These are phyloP conservation scores for Leonotis leonurus DNA, from an alignment of 257 asterid species.

Conservation along the genomic window DNA sequence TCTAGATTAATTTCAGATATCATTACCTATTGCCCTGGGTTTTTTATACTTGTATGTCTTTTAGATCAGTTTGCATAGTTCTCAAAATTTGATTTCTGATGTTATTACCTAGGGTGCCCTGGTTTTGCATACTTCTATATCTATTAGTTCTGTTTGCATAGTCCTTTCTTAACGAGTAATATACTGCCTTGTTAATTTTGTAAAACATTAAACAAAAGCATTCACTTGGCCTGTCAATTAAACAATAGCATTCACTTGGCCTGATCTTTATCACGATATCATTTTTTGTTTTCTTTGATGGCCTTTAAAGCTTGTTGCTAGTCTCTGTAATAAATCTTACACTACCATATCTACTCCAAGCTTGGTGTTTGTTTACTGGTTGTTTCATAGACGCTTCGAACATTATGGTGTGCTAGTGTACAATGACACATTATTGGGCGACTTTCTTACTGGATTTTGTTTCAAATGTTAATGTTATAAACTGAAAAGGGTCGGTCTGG, in stretches of 20 bases:
- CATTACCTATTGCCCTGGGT: not conserved
- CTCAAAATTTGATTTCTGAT: not conserved
- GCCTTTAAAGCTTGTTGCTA: not conserved
- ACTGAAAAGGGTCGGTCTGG: conserved; percentile 28
- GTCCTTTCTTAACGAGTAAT: not conserved
- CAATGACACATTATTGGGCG: too few relatives aligned
- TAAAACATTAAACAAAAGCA: not conserved
- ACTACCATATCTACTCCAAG: not conserved
- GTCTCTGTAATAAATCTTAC: not conserved
- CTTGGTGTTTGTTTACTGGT: not conserved
- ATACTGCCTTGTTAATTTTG: not conserved
- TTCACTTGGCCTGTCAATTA: not conserved
- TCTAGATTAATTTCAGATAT: not conserved
- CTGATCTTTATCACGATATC: too few relatives aligned
- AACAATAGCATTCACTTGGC: not conserved
- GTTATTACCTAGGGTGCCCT: not conserved
- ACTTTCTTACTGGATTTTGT: too few relatives aligned
- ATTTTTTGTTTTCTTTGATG: not conserved
- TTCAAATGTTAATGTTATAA: conserved; percentile 36
- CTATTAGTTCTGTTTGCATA: not conserved
- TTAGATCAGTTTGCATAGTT: too few relatives aligned
- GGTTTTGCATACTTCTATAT: not conserved
- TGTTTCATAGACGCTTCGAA: not conserved
- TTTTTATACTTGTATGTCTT: not conserved
- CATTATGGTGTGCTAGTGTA: not conserved